A percentile compares a stretch with the other conserved stretches of the same genome.
phyloP scores from a whole-genome alignment of 805 yeast species.

The Wickerhamomyces ciferrii region DNA sequence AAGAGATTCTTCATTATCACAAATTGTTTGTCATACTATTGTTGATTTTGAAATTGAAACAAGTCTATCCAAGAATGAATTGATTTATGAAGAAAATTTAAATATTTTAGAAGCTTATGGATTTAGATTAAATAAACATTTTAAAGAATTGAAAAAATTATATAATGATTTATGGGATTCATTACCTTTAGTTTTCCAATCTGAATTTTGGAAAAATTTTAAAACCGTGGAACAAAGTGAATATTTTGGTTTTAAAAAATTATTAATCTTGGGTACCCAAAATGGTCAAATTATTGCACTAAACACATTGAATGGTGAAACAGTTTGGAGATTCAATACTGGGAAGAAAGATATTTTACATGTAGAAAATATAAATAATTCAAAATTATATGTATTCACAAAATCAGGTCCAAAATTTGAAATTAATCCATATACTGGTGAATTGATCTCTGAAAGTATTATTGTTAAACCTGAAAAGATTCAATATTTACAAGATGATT shows the following conservation, averaged over 20 bases:
- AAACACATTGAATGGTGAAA: constrained; percentile 32
- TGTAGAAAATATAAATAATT: constrained; percentile 16
- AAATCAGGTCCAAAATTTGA: constrained; percentile 13
- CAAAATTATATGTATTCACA: constrained; percentile 12
- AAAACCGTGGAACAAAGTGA: constrained; percentile 6
- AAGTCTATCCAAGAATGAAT: constrained; percentile 21
- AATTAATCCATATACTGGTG: constrained; percentile 26
- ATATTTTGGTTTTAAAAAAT: constrained; percentile 43
- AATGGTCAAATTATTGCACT: constrained; percentile 39
- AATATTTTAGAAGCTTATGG: constrained; percentile 25
- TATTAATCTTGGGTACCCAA: constrained; percentile 34
- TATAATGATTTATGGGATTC: constrained; percentile 8
- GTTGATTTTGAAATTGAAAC: constrained; percentile 19
- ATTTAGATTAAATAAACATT: constrained; percentile 26
- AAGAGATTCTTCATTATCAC: constrained; percentile 37
- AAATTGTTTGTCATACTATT: constrained; percentile 29
- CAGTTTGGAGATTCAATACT: constrained; percentile 33
- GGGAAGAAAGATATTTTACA: constrained; percentile 14
- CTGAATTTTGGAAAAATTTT: constrained; percentile 1
- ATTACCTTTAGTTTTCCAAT: constrained; percentile 6
- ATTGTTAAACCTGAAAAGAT: constrained; percentile 9
- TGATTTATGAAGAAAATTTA: constrained; percentile 24
- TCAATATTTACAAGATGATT: constrained; percentile 11
- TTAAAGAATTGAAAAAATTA: constrained; percentile 8
- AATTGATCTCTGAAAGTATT: constrained; percentile 9